Evolutionary conservation across 2,329 filamentous ascomycete genomes (phyloP), one percentile per base, ranked within the genome.

Genomic region (Keithomyces neogunnii): DNA sequence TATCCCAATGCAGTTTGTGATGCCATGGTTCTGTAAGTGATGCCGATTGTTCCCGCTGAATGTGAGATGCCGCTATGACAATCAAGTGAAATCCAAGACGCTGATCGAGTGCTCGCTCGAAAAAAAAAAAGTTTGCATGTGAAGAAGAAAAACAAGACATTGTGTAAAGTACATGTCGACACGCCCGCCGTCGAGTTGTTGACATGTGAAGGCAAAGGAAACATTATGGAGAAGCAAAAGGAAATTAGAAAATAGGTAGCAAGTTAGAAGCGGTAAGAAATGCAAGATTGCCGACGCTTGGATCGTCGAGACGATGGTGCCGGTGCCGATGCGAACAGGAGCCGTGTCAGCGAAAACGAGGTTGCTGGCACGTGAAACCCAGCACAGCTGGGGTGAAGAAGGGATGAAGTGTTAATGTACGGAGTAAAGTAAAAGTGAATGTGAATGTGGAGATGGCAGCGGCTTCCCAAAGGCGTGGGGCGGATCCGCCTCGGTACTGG

Each of bases 401-500:
- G 10, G 19, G 36, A 38, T 10, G 19, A 38, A n/a, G 19, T 10
- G 36, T 38, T n/a, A n/a, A 38, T 19, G 28, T 28, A 13, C 3
- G 39, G 28, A 36, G 29, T 11, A 11, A 35, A 35, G 36, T 10
- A 8, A 30, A 10, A n/a, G n/a, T 42, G n/a, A 31, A 32, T 29
- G n/a, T 42, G n/a, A 31, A 32, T 29, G n/a, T 32, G 39, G 8
- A 28, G 19, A 51, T 10, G 8, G n/a, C 36, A 7, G n/a, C 36
- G 36, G 7, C 19, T 28, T 44, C 33, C 19, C n/a, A 30, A 35
- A 30, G 11, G 30, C 44, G 49, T 51, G 49, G 38, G 10, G 39
- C n/a, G 45, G 40, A 43, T 40, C 40, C 39, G 50, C 45, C 45
- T 51, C 45, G 50, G 50, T 38, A 51, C 42, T 48, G 50, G 50